Base-by-base conservation (phyloP, 768 basidiomycete genomes). In the Boletus patriciae region DNA sequence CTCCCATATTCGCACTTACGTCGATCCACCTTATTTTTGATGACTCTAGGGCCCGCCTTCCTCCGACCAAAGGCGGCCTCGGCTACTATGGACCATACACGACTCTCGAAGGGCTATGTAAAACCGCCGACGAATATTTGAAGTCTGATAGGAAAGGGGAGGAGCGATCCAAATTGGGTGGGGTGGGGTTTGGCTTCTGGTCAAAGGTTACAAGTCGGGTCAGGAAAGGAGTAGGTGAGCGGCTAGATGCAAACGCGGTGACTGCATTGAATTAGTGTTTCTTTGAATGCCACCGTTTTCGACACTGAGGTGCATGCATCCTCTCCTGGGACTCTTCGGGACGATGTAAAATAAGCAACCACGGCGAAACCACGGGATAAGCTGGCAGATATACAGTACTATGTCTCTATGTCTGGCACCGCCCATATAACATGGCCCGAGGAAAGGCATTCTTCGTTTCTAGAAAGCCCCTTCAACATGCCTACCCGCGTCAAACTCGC, bases 1-100 rank as follows among this genome's bases (percentile, higher is more conserved):
- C 86, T 0, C 70, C 85, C 5, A 69, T 85, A 3, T 86, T 84
- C 66, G 72, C 77, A 6, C 73, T 87, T 18, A 77, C 76, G 3
- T 74, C 72, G 21, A 73, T 83, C 1, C 85, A 87, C 60, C 65
- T 86, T 46, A 75, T 87, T 29, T 84, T 85, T 51, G 84, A 87
- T 45, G 85, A 87, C 64, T 82, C 83, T n/a, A 78, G 83, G 40
- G 85, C 86, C 25, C 76, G 85, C 4, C 66, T 83, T 40, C 61
- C 80, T 5, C 80, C 84, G 0, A 67, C 72, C 45, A 73, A 84
- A 54, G 86, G 86, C 5, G 86, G 86, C 2, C 73, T 88, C n/a
- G 85, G 85, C 27, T 88, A 86, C 63, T 64, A 69, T 33, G 83
- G 85, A 11, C 70, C 74, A 1, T 87, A 83, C 76, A 85, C 80